Evolutionary conservation across 202 grass and related monocot genomes (phyloP), one percentile per base, ranked within the genome.

Genomic region (Zizania palustris): DNA sequence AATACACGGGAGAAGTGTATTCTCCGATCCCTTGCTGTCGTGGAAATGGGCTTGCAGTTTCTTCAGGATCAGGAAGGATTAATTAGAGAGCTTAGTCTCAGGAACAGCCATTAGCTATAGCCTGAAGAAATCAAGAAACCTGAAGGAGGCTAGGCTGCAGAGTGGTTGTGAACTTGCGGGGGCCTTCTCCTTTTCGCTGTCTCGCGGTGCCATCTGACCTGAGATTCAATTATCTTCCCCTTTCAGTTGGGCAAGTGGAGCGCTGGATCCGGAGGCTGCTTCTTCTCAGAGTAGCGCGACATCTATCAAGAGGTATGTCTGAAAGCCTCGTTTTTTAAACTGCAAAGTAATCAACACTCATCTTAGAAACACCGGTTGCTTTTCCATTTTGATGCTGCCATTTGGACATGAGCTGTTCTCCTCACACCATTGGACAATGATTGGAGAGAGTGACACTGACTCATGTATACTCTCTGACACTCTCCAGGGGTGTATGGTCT

Each of bases 171-270:
- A 90, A 83, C 66, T 80, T 42, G 69, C 89, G 84, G 71, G 65
- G 83, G 38, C 35, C 4, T 56, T 69, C 54, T 65, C 20, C 51
- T 72, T 79, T 44, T 42, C 16, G 46, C 35, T 79, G 75, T 81
- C 70, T 80, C 48, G 72, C 74, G 22, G 74, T 45, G 39, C 45
- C 66, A 71, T 45, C 79, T 72, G 72, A 59, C 72, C 72, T 69
- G 12, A 61, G 5, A 19, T 83, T 83, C 60, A 71, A 35, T 58
- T 65, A 21, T 67, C 8, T 73, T 18, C 21, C 59, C 43, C 70
- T 86, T 75, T 92, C 79, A 98, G 95, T 53, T 98, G 95, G 91
- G 91, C 89, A 75, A 98, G 91, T 83, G 95, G 95, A 80, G 91
- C 89, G 46, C 87, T 98, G 53, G 85, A 94, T 88, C 95, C 91